Base-by-base conservation (phyloP, 2,329 filamentous ascomycete genomes). In the Aspergillus alliaceus region DNA sequence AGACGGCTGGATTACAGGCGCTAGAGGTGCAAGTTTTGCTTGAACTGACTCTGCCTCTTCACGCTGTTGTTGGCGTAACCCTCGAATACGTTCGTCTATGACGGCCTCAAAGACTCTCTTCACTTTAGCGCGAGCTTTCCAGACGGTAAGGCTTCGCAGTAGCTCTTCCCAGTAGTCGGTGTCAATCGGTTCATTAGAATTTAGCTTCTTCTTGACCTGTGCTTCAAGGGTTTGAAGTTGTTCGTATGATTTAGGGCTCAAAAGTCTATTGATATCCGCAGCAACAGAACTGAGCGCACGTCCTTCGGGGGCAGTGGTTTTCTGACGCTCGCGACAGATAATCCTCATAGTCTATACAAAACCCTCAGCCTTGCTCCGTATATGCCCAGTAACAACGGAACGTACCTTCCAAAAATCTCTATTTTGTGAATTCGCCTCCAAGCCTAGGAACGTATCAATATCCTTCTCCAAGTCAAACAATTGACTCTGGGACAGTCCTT, bases 161-260 rank as follows among this genome's bases (percentile, higher is more conserved):
- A 99, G 81, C 71, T 96, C 91, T 71, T 96, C 91, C 95, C 95
- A 99, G 73, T 98, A 99, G 75, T 99, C 95, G 2, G 90, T 91
- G 74, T 99, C 95, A 64, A 99, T 93, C 9, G 90, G 88, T 69
- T 97, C 93, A 70, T 96, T 88, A 7, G 91, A 96, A 52, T 87
- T 83, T 48, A 99, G 79, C 78, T 99, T 99, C 15, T 82, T 80
- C 71, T 86, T 87, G 73, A 99, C 95, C 77, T 98, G 93, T 62
- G 82, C 85, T 75, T 99, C 93, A 49, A 99, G 80, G 18, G 84
- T 84, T 70, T 93, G 89, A n/a, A 99, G 81, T 73, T 98, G 90
- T 66, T 91, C 88, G 66, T 91, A 87, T 15, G 87, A 86, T 77
- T 99, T 99, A 8, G 92, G 91, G 3, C 85, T 84, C 11, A 99